Evolutionary conservation across 2,329 filamentous ascomycete genomes (phyloP), one percentile per base, ranked within the genome.

Genomic region (Aspergillus ochraceoroseus): DNA sequence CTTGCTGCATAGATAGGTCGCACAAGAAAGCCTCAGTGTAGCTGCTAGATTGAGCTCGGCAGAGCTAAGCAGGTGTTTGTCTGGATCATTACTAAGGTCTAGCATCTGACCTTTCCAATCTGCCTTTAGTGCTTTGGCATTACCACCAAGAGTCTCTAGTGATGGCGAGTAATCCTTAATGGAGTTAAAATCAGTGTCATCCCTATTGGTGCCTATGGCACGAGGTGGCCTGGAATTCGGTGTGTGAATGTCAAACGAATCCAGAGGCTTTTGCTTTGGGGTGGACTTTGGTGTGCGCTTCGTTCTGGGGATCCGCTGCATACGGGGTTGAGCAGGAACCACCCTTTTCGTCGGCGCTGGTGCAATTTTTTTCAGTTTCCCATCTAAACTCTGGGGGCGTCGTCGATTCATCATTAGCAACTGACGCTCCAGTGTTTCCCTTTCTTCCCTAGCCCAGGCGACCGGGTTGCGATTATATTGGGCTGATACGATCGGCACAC

Each of bases 1-100:
- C 74, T 95, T 96, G 72, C 85, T 92, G 44, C 85, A 89, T 15
- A 96, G 75, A 59, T 95, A 96, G 8, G 85, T 90, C 12, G 86
- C 85, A 62, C 85, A 90, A 51, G 86, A 85, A 22, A 96, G 77
- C 40, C 88, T 80, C 19, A 95, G 75, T 33, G 81, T 85, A 31
- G 84, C 80, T 7, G 88, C 88, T 19, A 95, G 74, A 12, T 73
- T 70, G 19, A 89, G 58, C 67, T 96, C 90, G 46, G 88, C 83
- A 4, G 80, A 76, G 60, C 92, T 86, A 28, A 95, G 78, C 26
- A 87, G 70, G 41, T 79, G 62, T 15, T 75, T 72, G 54, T 89
- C 73, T 5, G 83, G 79, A 56, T 94, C 87, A 44, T 75, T 73
- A 63, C 74, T 78, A 31, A 95, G 77, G 57, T 94, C 84, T 49